phyloP scores from a whole-genome alignment of 495 filamentous ascomycete genomes.

The Aspergillus conjunctus region DNA sequence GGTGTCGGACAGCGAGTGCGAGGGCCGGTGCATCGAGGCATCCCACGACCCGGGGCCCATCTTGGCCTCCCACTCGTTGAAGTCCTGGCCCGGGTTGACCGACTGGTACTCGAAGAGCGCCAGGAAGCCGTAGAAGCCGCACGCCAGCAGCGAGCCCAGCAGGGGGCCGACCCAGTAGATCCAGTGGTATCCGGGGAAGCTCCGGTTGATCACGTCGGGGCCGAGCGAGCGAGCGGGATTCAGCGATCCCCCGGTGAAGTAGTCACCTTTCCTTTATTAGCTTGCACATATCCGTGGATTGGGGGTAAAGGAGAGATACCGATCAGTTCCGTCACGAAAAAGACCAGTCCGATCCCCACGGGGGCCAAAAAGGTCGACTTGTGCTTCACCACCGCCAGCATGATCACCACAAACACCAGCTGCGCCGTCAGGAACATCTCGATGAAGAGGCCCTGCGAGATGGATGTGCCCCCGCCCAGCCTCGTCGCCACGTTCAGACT shows the following conservation, averaged over 20 bases:
- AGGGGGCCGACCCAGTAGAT: slow-evolving; percentile 68
- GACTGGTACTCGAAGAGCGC: slow-evolving; percentile 72
- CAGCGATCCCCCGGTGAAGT: slow-evolving; percentile 71
- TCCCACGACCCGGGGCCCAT: slow-evolving; percentile 24
- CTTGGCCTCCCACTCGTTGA: slow-evolving; percentile 41
- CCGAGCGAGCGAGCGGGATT: slow-evolving; percentile 76
- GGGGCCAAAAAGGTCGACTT: slow-evolving; percentile 78
- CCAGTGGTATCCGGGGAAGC: slow-evolving; percentile 60
- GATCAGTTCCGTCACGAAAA: slow-evolving; percentile 70
- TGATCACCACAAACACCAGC: slow-evolving; percentile 77
- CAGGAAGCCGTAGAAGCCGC: slow-evolving; percentile 66
- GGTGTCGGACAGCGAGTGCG: slow-evolving; percentile 18
- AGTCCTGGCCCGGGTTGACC: slow-evolving; percentile 77
- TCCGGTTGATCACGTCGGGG: slow-evolving; percentile 63
- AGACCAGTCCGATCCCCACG: slow-evolving; percentile 71
- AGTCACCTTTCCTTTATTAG: slow-evolving; percentile 51
- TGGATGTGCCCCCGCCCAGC: slow-evolving; percentile 57
- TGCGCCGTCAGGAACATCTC: slow-evolving; percentile 80
- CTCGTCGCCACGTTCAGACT: slow-evolving; percentile 61
- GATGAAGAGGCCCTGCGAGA: slow-evolving; percentile 71
- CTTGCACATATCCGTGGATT: background rate
- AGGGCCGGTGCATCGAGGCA: slow-evolving; percentile 16
- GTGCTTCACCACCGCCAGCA: slow-evolving; percentile 83
- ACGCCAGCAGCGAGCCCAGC: slow-evolving; percentile 66
- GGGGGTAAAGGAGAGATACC: slow-evolving; percentile 39